Evolutionary conservation across 106 monocot species (phyloP).

Genomic region (Apostasia shenzhenica): DNA sequence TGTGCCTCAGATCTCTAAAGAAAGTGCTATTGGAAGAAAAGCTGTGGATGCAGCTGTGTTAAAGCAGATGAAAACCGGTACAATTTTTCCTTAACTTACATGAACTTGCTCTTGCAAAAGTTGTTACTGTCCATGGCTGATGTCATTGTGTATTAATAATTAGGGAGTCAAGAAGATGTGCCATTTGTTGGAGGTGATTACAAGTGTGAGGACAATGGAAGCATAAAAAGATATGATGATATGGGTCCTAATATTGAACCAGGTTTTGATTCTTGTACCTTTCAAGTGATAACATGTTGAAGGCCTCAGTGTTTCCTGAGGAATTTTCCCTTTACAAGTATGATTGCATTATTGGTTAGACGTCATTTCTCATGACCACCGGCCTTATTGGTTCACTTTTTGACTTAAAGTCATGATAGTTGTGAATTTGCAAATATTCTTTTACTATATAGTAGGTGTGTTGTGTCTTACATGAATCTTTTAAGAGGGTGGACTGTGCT

Average conservation of each 20-base stretch:
- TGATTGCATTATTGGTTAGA: too few species aligned
- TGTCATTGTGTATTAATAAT: neutral
- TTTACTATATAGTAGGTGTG: too few species aligned
- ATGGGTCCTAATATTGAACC: neutral
- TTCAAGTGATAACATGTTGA: neutral
- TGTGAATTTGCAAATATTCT: too few species aligned
- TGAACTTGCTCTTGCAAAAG: neutral
- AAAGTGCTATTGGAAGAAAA: conserved; percentile 45
- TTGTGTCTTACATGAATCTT: too few species aligned
- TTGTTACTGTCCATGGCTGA: neutral
- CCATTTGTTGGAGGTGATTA: conserved; percentile 30
- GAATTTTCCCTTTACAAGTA: too few species aligned
- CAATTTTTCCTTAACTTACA: neutral
- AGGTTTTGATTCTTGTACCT: neutral
- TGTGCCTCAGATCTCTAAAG: conserved; percentile 53
- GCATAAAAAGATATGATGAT: conserved; percentile 6
- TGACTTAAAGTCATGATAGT: too few species aligned
- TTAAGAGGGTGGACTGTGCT: too few species aligned
- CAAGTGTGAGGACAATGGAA: conserved; percentile 20
- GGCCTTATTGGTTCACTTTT: too few species aligned
- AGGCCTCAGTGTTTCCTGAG: neutral
- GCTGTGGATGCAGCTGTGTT: conserved; percentile 21
- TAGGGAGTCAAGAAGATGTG: conserved; percentile 42
- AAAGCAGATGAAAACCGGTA: conserved; percentile 44
- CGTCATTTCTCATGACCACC: too few species aligned